A percentile compares a stretch with the other conserved stretches of the same genome.
Conservation (phyloP, 306 rosid genomes). For the Prunus campanulata region DNA sequence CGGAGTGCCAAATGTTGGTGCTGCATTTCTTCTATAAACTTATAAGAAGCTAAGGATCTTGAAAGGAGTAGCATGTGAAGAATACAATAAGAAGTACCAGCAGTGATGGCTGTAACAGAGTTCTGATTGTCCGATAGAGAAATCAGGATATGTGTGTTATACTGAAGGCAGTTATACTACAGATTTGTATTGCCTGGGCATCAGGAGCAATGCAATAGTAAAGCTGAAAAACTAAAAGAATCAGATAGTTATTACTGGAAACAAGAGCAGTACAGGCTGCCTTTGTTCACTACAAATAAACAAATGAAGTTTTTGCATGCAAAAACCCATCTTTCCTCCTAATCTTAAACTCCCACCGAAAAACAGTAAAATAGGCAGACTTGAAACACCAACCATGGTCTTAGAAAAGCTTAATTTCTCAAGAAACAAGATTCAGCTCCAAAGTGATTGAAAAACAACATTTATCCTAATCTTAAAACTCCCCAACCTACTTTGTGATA, state of each 20-base stretch:
- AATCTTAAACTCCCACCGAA: background rate
- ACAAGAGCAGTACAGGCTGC: background rate
- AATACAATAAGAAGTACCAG: background rate
- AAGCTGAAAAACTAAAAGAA: constrained; percentile 2
- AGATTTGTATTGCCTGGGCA: background rate
- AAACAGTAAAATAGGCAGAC: background rate
- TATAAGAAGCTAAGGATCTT: background rate
- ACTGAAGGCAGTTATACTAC: background rate
- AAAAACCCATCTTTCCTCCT: background rate
- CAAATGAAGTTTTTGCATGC: background rate
- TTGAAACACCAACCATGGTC: background rate
- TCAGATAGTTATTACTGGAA: background rate
- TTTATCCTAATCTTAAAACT: background rate
- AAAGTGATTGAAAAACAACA: background rate
- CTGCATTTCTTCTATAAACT: background rate
- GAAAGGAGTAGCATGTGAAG: background rate
- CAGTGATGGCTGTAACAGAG: background rate
- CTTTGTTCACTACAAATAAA: background rate
- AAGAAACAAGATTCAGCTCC: background rate
- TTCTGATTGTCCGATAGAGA: background rate
- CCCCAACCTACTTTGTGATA: background rate
- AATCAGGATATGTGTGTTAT: background rate
- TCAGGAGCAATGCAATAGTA: background rate
- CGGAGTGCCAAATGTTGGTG: background rate
- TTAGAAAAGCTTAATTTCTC: background rate